Conservation (phyloP, 331 rosid species). For the Pyrus hybrid region DNA sequence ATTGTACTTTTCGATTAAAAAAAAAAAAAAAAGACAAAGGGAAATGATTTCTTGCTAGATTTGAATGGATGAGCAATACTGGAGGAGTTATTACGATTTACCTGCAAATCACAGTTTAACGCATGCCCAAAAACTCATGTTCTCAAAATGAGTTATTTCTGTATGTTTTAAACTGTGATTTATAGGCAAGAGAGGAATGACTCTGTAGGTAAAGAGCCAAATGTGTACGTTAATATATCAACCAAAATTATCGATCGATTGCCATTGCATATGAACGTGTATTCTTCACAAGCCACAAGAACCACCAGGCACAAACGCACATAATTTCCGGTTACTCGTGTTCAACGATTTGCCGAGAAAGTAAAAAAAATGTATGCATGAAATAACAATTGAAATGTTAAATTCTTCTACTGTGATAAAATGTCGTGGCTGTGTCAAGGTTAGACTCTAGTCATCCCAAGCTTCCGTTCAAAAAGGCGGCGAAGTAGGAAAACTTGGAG, state of each 20-base stretch:
- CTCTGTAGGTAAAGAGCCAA: too few relatives aligned
- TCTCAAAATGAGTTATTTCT: too few relatives aligned
- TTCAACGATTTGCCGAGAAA: too few relatives aligned
- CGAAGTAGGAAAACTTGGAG: constrained; percentile 69
- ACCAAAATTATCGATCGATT: too few relatives aligned
- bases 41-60: neutral
- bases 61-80: neutral
- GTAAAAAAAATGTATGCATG: neutral
- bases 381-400: neutral
- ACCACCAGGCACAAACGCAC: too few relatives aligned
- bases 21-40: neutral
- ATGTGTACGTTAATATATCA: too few relatives aligned
- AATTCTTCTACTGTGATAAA: neutral
- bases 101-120: neutral
- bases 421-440: neutral
- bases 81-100: neutral
- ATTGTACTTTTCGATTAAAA: neutral
- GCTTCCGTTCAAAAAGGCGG: constrained; percentile 51
- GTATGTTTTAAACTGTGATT: too few relatives aligned
- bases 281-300: too few relatives aligned
- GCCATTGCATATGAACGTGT: too few relatives aligned
- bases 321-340: too few relatives aligned
- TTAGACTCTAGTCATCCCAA: constrained; percentile 27
- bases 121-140: neutral
- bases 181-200: too few relatives aligned